These are phyloP conservation scores for Camelina hispida DNA, from an alignment of 345 rosid genomes.

Conservation along the genomic window DNA sequence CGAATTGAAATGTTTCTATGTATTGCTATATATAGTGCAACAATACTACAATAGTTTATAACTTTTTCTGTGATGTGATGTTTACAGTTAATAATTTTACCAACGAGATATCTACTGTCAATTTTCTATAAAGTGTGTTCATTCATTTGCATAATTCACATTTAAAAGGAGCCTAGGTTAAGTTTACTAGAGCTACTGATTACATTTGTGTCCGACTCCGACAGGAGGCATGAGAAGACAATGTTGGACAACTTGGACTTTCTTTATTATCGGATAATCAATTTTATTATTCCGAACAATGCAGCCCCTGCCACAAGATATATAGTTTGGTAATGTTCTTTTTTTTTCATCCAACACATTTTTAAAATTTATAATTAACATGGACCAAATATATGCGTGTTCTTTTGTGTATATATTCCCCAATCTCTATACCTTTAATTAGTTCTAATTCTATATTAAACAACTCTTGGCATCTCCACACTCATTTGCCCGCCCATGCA, in stretches of 20 bases:
- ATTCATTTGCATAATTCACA: too few relatives aligned
- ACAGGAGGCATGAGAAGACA: constrained; percentile 36
- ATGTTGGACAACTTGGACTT: constrained; percentile 27
- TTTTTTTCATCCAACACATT: constrained; percentile 12
- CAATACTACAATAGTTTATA: too few relatives aligned
- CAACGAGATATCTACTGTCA: too few relatives aligned
- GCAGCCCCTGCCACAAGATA: constrained; percentile 31
- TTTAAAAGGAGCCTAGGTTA: too few relatives aligned
- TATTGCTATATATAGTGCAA: too few relatives aligned
- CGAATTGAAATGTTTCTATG: too few relatives aligned
- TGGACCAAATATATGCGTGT: not conserved
- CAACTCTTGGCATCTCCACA: constrained; percentile 43
- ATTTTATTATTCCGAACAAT: constrained; percentile 20
- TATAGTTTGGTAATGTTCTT: constrained; percentile 25
- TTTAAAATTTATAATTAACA: not conserved
- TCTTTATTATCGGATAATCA: not conserved
- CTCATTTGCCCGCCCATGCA: constrained; percentile 42
- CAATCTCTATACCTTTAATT: constrained; percentile 31
- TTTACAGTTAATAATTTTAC: too few relatives aligned
- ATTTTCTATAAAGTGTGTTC: too few relatives aligned
- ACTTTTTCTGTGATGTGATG: too few relatives aligned
- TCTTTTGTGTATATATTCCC: constrained; percentile 41
- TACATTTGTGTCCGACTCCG: constrained; percentile 21
- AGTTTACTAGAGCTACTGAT: not conserved
- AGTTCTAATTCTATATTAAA: constrained; percentile 45